Evolutionary conservation across 2,329 filamentous ascomycete genomes (phyloP).

Genomic region (Canariomyces notabilis): DNA sequence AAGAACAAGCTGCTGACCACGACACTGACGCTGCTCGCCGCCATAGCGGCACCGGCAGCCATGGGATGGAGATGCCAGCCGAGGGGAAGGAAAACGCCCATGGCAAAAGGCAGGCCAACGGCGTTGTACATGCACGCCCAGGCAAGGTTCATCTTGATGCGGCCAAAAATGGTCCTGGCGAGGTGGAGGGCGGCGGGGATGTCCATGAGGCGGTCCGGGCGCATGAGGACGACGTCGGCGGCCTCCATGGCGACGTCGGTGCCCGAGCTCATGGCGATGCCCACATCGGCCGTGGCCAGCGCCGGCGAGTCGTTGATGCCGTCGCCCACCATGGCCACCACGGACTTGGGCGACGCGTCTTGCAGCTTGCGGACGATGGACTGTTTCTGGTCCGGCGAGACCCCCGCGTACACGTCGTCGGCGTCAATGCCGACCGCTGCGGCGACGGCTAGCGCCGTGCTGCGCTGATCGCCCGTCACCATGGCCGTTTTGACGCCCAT

Average conservation of each 20-base stretch:
- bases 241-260: constrained; percentile 98
- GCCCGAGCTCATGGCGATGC: constrained; percentile 86
- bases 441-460: constrained; percentile 80
- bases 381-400: constrained; percentile 88
- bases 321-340: constrained; percentile 95
- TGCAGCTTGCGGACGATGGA: constrained; percentile 76
- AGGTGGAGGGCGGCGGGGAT: constrained; percentile 85
- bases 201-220: constrained; percentile 82
- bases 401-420: constrained; percentile 76
- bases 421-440: constrained; percentile 72
- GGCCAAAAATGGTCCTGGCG: constrained; percentile 75
- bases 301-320: constrained; percentile 98
- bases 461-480: constrained; percentile 85
- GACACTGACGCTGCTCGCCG: constrained; percentile 81
- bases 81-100: constrained; percentile 91
- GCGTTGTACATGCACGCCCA: constrained; percentile 95
- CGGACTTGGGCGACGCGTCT: constrained; percentile 45
- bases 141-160: constrained; percentile 88
- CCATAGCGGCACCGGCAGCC: constrained; percentile 94
- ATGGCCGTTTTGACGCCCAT: constrained; percentile 87
- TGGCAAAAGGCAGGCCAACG: constrained; percentile 87
- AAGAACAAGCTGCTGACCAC: constrained; percentile 78
- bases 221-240: constrained; percentile 93
- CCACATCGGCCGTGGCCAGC: constrained; percentile 84
- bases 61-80: constrained; percentile 86